These are phyloP conservation scores for Penicillium vulpinum DNA, from an alignment of 2,329 filamentous ascomycete species.

Conservation along the genomic window DNA sequence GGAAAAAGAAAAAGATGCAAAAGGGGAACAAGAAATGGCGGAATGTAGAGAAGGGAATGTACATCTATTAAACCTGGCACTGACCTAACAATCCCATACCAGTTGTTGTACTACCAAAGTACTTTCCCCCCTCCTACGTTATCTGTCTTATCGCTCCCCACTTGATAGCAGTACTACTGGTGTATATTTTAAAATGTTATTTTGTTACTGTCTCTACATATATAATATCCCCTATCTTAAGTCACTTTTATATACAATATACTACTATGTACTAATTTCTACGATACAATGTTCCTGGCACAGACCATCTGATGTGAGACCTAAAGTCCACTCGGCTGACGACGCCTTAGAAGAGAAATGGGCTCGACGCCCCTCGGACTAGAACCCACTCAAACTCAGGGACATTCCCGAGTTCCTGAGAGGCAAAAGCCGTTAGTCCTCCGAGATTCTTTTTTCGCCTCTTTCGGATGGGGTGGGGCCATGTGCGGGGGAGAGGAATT, in stretches of 20 bases:
- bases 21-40: constrained; percentile 5
- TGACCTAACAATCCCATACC: not conserved
- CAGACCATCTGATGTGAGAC: constrained; percentile 11
- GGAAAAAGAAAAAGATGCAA: not conserved
- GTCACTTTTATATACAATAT: too few species aligned
- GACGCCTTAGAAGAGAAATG: constrained; percentile 4
- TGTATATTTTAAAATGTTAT: not conserved
- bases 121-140: not conserved
- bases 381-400: not conserved
- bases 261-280: not conserved
- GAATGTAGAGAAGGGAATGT: constrained; percentile 8
- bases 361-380: not conserved
- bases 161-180: not conserved
- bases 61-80: constrained; percentile 6
- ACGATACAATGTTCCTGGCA: constrained; percentile 2
- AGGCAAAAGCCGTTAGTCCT: not conserved
- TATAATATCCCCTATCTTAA: too few species aligned
- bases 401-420: constrained; percentile 1
- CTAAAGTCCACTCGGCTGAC: constrained; percentile 16
- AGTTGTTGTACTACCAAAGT: constrained; percentile 5
- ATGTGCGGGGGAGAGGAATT: not conserved
- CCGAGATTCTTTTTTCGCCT: not conserved
- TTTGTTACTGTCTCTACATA: too few species aligned
- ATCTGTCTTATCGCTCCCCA: constrained; percentile 11
- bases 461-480: not conserved